A percentile compares a stretch with the other conserved stretches of the same genome.
Conservation (phyloP, 129 eudicot genomes). For the Helichrysum umbraculigerum region DNA sequence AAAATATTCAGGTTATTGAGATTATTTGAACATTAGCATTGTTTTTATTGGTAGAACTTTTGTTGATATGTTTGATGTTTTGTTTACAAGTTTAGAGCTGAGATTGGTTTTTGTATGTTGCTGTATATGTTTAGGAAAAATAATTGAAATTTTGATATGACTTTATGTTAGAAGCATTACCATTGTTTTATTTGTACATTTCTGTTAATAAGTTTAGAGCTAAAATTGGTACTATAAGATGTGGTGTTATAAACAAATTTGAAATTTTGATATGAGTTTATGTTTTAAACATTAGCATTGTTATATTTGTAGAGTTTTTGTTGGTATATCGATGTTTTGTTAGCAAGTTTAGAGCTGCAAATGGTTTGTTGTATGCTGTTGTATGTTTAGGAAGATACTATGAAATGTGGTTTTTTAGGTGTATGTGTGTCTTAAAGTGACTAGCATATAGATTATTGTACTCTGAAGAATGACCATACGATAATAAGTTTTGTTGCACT, state of each 20-base stretch:
- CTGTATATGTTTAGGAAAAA: not conserved
- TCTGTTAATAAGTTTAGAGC: not conserved
- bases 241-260: not conserved
- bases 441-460: not conserved
- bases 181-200: not conserved
- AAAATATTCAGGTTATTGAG: constrained; percentile 82
- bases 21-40: not conserved
- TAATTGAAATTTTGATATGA: not conserved
- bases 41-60: not conserved
- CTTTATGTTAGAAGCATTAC: not conserved
- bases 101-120: not conserved
- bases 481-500: not conserved
- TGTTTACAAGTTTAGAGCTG: constrained; percentile 5
- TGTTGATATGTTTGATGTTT: not conserved
- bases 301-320: not conserved
- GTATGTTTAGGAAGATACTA: not conserved
- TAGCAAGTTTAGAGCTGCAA: not conserved
- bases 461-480: not conserved
- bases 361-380: not conserved
- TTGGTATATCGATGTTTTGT: not conserved
- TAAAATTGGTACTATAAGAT: not conserved
- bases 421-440: not conserved
- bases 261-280: not conserved
- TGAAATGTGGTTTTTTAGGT: not conserved
- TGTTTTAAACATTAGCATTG: not conserved